Evolutionary conservation across 2,329 filamentous ascomycete species (phyloP), one percentile per base, ranked within the genome.

Genomic region (Penicillium frequentans): DNA sequence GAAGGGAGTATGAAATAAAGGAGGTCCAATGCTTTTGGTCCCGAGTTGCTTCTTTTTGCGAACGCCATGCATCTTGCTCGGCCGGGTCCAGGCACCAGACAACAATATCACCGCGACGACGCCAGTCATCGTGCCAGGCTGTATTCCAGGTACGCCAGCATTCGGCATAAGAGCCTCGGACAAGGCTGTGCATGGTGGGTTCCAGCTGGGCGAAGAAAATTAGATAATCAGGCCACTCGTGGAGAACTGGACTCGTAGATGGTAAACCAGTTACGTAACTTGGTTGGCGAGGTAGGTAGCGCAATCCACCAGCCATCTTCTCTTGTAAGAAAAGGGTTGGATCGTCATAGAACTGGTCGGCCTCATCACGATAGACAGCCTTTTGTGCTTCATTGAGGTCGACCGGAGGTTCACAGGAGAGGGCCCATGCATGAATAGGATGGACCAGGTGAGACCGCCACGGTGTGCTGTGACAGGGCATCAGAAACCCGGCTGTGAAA

Each of bases 391-490:
- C 73, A 26, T 82, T 79, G 0, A 92, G 81, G 66, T 88, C 78
- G 14, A 99, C 77, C 0, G 95, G 95, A 2, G 95, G 95, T 65
- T 97, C 93, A 74, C 95, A 99, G 8, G 90, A 89, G 14, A 98
- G 79, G 0, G 93, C 93, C 81, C 93, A 93, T 5, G 91, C 93
- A 57, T 85, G 77, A 52, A 97, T 86, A 0, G 90, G 85, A 68
- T 95, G 85, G 59, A 96, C 81, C 39, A 98, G 83, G 69, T 96
- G 90, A 14, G 89, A 92, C 67, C 93, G 89, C 93, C 95, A 98
- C 2, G 95, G 93, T 0, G 93, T 98, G 63, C 90, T 90, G 79
- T 99, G 95, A 77, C 95, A 99, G 10, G 95, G 95, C 83, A 93
- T 96, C 24, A 99, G 82, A 76, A 98, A 97, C 23, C 89, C 88